phyloP scores from a whole-genome alignment of 192 early-diverging fungal species.

The Lobosporangium transversale region DNA sequence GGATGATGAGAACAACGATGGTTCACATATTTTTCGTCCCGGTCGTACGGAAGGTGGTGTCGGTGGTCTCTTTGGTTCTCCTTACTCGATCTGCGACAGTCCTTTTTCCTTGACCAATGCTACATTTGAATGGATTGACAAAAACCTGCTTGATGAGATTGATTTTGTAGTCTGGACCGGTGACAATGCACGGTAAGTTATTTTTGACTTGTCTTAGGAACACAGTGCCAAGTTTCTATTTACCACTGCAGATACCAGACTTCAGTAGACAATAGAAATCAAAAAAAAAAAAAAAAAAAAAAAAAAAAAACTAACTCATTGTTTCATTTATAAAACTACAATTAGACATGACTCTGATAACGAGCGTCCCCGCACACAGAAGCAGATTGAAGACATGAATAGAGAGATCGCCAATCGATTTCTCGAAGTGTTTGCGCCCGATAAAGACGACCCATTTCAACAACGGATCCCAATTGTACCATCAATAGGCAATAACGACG shows the following conservation, averaged over 20 bases:
- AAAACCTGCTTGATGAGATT: conserved; percentile 58
- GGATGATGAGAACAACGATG: conserved; percentile 19
- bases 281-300: too few relatives aligned
- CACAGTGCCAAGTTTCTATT: neutral
- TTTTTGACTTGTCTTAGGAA: neutral
- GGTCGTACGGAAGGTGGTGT: conserved; percentile 37
- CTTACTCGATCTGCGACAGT: conserved; percentile 71
- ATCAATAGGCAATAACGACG: conserved; percentile 74
- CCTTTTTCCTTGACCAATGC: conserved; percentile 66
- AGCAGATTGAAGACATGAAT: conserved; percentile 72
- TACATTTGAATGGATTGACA: conserved; percentile 67
- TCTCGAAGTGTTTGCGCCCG: conserved; percentile 56
- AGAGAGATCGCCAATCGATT: conserved; percentile 55
- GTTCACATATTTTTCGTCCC: conserved; percentile 21
- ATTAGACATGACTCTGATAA: conserved; percentile 77
- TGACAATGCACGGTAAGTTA: conserved; percentile 71
- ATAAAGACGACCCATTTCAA: conserved; percentile 28
- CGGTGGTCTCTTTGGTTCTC: conserved; percentile 68
- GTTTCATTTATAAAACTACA: neutral
- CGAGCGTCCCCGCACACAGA: conserved; percentile 65
- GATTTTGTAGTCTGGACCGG: conserved; percentile 86
- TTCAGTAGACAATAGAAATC: too few relatives aligned
- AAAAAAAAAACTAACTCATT: too few relatives aligned
- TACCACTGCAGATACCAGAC: neutral
- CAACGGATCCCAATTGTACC: conserved; percentile 62